Base-by-base conservation (phyloP, 2,329 filamentous ascomycete genomes). In the Microcera coccophila region DNA sequence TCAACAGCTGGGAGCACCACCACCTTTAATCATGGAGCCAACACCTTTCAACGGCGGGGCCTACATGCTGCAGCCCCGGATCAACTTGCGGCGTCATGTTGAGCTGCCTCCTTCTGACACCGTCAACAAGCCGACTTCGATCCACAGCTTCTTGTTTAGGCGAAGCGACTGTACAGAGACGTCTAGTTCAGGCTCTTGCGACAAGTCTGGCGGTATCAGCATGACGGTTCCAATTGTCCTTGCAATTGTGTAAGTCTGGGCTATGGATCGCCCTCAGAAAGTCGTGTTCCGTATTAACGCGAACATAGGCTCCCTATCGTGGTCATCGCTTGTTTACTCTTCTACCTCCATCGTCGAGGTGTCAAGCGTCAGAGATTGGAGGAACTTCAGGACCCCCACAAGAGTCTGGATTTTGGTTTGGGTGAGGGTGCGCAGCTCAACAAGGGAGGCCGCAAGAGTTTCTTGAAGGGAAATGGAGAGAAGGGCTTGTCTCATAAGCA, bases 321-420 rank as follows among this genome's bases (percentile, higher is more conserved):
- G 21, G 70, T 78, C 47, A 84, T 86, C 16, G 62, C 85, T 1
- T 61, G 81, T 36, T 77, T 89, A 1, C 70, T 96, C 29, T 60
- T 90, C 51, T 84, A 82, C 60, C 76, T 98, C 26, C 90, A 96
- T 62, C 81, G 88, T 39, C 79, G 88, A 63, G 85, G 89, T 58
- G 68, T 87, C 29, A 81, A 78, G 62, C 89, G 81, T 58, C 74
- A 89, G 50, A 73, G 74, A 42, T 70, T 75, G 45, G 93, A 98
- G 68, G 93, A 98, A 68, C 75, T 78, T 15, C 81, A 85, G 49
- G 90, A 96, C 65, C 87, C 88, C 54, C 88, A 94, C 66, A 90
- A 85, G 61, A 93, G 89, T 1, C 76, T 97, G 61, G 93, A 98
- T 64, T 98, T 96, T 62, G 93, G 93, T 26, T 68, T 96, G 60